Base-by-base conservation (phyloP, 352 stramenopile species). In the Globisporangium alternatum region DNA sequence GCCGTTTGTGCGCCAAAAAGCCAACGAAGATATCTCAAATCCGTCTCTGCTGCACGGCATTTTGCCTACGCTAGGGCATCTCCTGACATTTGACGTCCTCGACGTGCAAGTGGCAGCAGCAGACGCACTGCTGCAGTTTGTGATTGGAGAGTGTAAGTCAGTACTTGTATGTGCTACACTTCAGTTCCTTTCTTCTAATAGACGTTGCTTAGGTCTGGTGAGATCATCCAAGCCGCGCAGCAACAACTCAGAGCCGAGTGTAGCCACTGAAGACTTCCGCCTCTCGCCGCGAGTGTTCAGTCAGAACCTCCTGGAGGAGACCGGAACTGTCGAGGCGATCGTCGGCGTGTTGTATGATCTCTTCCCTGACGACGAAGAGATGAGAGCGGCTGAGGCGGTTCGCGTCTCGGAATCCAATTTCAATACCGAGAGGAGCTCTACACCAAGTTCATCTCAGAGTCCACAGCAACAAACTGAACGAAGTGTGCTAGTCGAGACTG, bases 1-100 rank as follows among this genome's bases (percentile, higher is more conserved):
- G 86, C 80, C 84, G 1, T 92, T 92, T 56, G 51, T 91, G 15
- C 77, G 86, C 1, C 74, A 80, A 39, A 92, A 91, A 53, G 74
- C 82, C 0, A 95, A 95, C 59, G 86, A 95, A 65, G 84, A 95
- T 60, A 79, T 92, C 53, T 79, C 73, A 41, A 83, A 88, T 39
- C 74, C 84, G 10, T 66, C 58, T 37, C 59, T 92, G 28, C 59
- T 93, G 22, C 71, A 80, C 17, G 62, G 39, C 4, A 61, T 91
- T 15, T 53, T 91, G 0, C 74, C 71, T 7, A 85, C 77, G 6
- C 73, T 95, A 5, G 81, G 71, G 1, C 70, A 88, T 21, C 63
- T 95, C 19, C 66, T 95, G 55, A 77, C 71, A 1, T 88, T 88
- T 35, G 66, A 83, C 2, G 45, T 80, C 22, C 56, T 88, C 10